Percentiles rank a stretch among this genome's conserved stretches.
Evolutionary conservation across 345 rosid species (phyloP).

Genomic region (Noccaea caerulescens): DNA sequence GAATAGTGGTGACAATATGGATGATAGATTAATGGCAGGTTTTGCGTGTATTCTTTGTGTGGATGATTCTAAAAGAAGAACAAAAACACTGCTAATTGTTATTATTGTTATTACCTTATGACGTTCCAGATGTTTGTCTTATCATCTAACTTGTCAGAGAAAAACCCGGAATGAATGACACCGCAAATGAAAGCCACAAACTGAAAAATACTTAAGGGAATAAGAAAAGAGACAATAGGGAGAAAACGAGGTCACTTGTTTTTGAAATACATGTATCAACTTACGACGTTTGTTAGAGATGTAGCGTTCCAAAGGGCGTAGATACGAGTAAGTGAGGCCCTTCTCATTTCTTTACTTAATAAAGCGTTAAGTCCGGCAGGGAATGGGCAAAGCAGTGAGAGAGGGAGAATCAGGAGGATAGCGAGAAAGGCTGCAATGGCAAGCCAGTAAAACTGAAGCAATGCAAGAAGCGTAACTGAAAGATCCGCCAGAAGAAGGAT

Average conservation of each 20-base stretch:
- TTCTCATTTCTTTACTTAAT: conserved; percentile 88
- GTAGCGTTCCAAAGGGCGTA: conserved; percentile 90
- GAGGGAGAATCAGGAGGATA: conserved; percentile 88
- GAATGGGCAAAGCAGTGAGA: conserved; percentile 85
- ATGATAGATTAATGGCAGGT: background rate
- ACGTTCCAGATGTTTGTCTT: conserved; percentile 57
- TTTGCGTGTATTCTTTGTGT: background rate
- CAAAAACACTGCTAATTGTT: background rate
- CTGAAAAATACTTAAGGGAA: conserved; percentile 50
- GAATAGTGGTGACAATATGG: background rate
- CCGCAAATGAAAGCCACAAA: conserved; percentile 86
- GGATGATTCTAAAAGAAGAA: background rate
- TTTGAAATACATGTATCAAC: conserved; percentile 38
- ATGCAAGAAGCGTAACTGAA: conserved; percentile 76
- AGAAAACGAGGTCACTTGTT: background rate
- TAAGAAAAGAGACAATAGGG: conserved; percentile 16
- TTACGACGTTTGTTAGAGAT: conserved; percentile 86
- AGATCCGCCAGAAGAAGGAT: conserved; percentile 88
- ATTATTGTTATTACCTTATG: conserved; percentile 51
- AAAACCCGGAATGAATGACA: conserved; percentile 58
- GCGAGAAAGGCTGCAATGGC: conserved; percentile 85
- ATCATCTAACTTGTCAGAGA: conserved; percentile 49
- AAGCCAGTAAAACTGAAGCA: conserved; percentile 93
- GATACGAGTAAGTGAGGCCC: conserved; percentile 88
- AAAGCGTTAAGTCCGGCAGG: conserved; percentile 96